Evolutionary conservation across 176 grass and related monocot species (phyloP).

Genomic region (Zea mays): DNA sequence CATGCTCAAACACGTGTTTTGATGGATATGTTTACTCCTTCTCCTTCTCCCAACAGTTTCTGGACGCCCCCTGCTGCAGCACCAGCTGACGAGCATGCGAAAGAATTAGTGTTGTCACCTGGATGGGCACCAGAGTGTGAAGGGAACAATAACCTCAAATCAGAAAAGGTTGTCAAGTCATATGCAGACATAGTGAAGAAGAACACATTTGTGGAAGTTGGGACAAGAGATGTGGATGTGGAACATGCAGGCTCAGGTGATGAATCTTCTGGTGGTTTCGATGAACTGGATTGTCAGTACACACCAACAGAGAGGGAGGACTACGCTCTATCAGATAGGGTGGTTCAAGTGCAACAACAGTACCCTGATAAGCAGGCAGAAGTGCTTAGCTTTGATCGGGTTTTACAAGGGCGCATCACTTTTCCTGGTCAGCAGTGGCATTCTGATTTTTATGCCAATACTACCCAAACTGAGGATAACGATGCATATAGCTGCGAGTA

Average conservation of each 20-base stretch:
- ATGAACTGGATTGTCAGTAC: slow-evolving; percentile 33
- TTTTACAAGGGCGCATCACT: slow-evolving; percentile 25
- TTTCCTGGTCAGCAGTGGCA: slow-evolving; percentile 27
- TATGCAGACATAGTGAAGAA: slow-evolving; percentile 47
- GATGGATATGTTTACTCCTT: slow-evolving; percentile 62
- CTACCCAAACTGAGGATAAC: slow-evolving; percentile 25
- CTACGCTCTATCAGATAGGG: slow-evolving; percentile 7
- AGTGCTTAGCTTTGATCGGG: slow-evolving; percentile 19
- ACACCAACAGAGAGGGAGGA: slow-evolving; percentile 23
- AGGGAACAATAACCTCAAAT: slow-evolving; percentile 8
- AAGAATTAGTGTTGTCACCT: slow-evolving; percentile 7
- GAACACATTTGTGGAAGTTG: slow-evolving; percentile 28
- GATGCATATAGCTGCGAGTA: slow-evolving; percentile 20
- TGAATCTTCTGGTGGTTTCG: slow-evolving; percentile 28
- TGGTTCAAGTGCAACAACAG: slow-evolving; percentile 30
- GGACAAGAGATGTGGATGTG: not conserved
- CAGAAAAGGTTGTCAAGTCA: slow-evolving; percentile 40
- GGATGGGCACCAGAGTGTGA: slow-evolving; percentile 15
- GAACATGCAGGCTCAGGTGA: slow-evolving; percentile 35
- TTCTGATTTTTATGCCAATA: slow-evolving; percentile 20
- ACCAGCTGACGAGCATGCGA: slow-evolving; percentile 19
- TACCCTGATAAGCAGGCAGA: slow-evolving; percentile 25
- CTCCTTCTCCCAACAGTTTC: slow-evolving; percentile 42
- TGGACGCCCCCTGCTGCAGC: slow-evolving; percentile 40
- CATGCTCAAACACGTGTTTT: slow-evolving; percentile 64